Percentiles rank a stretch among this genome's conserved stretches.
Conservation (phyloP, 2,329 filamentous ascomycete genomes). For the Colletotrichum echinochloae region DNA sequence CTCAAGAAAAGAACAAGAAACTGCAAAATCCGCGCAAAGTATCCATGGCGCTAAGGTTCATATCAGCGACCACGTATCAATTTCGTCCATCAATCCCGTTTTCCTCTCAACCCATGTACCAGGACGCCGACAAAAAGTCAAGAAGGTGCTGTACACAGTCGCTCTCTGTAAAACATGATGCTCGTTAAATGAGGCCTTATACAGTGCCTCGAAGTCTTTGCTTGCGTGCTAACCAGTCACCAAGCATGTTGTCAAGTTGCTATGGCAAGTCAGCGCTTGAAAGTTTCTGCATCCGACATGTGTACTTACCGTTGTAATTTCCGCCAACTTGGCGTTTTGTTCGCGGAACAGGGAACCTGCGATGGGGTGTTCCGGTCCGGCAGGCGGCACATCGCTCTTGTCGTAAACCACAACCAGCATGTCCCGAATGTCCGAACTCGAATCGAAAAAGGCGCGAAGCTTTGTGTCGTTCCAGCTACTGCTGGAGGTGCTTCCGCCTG, state of each 20-base stretch:
- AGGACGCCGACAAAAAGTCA: conserved; percentile 37
- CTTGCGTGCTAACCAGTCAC: conserved; percentile 82
- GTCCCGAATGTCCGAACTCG: conserved; percentile 88
- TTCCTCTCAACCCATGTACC: conserved; percentile 35
- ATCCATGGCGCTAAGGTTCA: conserved; percentile 43
- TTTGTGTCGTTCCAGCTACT: conserved; percentile 86
- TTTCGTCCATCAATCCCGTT: conserved; percentile 39
- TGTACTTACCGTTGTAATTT: conserved; percentile 79
- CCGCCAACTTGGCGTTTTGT: conserved; percentile 85
- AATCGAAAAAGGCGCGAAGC: conserved; percentile 90
- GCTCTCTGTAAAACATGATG: conserved; percentile 35
- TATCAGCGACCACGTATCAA: conserved; percentile 42
- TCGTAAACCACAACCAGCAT: conserved; percentile 93
- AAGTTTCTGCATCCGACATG: neutral
- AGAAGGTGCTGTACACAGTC: conserved; percentile 38
- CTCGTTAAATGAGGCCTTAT: conserved; percentile 45
- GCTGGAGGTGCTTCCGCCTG: conserved; percentile 59
- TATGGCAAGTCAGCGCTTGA: conserved; percentile 49
- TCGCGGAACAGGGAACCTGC: conserved; percentile 85
- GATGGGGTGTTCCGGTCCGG: conserved; percentile 86
- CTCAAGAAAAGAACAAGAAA: conserved; percentile 36
- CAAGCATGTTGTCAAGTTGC: conserved; percentile 89
- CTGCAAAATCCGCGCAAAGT: conserved; percentile 34
- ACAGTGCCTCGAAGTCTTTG: conserved; percentile 68
- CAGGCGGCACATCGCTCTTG: conserved; percentile 84